Evolutionary conservation across 352 stramenopile species (phyloP), one percentile per base, ranked within the genome.

Genomic region (Phytophthora citricola): DNA sequence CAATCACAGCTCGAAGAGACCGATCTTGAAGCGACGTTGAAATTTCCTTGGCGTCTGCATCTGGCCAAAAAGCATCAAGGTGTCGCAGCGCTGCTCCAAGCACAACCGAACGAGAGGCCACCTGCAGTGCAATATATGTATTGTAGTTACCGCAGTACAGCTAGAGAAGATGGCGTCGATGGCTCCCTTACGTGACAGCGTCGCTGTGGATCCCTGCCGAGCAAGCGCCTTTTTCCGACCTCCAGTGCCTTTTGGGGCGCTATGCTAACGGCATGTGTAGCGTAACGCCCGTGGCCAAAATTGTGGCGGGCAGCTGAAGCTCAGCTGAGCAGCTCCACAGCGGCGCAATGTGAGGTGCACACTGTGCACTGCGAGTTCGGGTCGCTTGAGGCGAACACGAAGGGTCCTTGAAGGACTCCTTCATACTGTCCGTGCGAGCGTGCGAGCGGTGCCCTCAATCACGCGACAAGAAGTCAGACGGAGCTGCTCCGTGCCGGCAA

Each of bases 1-100:
- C 68, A 76, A 76, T 73, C 38, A 22, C n/a, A 11, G 20, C n/a
- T n/a, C 29, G 34, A 34, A 24, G 12, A 59, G 20, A 0, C 27
- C 57, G 52, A 75, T 73, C 66, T 55, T 76, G 52, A 67, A 75
- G 44, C 15, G 65, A 7, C 60, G 56, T 47, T 46, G 45, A 78
- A 75, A 72, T 55, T 65, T 72, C 62, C 22, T 46, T 24, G 55
- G 54, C 26, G 14, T 14, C 17, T 31, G 14, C 26, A 17, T n/a
- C 20, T 14, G 24, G 22, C 20, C 47, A 68, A 68, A 55, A 58
- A 14, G 29, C 43, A 9, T n/a, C 15, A 55, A 34, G 26, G 34
- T 69, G 52, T 73, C 66, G 5, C 53, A 58, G 29, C 38, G 14
- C 3, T 14, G 14, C 14, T 22, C 14, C 38, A 43, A 20, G 22